A percentile compares a stretch with the other conserved stretches of the same genome.
Conservation (phyloP, 495 filamentous ascomycete species). For the Arthonia radiata region DNA sequence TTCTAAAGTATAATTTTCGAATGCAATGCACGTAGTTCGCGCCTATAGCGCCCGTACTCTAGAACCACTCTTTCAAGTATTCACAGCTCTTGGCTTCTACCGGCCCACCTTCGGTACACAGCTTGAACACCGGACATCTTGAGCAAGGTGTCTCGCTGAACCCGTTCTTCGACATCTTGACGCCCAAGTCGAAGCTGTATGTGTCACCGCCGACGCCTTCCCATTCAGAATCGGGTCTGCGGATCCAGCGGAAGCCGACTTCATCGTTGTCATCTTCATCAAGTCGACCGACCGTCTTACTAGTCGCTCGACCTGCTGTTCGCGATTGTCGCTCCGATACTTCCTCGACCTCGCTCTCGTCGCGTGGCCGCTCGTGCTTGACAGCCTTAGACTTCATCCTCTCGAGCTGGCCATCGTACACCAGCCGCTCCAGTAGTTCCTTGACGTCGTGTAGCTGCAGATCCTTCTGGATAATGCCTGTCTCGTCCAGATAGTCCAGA, state of each 20-base stretch:
- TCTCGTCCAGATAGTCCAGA: conserved; percentile 39
- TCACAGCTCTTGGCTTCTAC: conserved; percentile 76
- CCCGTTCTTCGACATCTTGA: too few species aligned
- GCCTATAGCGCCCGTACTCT: too few species aligned
- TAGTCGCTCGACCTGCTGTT: neutral
- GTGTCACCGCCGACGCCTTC: conserved; percentile 1
- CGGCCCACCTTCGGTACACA: conserved; percentile 70
- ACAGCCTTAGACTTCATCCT: conserved; percentile 6
- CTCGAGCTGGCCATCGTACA: conserved; percentile 58
- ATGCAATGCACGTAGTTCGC: too few species aligned
- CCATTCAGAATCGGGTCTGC: neutral
- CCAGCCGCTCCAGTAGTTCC: conserved; percentile 60
- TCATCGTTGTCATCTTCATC: neutral
- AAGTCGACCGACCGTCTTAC: neutral
- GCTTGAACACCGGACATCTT: conserved; percentile 73
- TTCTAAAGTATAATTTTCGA: too few species aligned
- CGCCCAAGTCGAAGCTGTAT: too few species aligned
- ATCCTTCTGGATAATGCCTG: conserved; percentile 32
- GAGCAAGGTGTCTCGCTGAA: conserved; percentile 81
- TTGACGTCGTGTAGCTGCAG: conserved; percentile 43
- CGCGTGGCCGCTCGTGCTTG: conserved; percentile 6
- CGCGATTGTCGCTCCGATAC: neutral
- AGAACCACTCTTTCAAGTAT: conserved; percentile 69
- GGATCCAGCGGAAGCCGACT: neutral
- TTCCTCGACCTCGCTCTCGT: conserved; percentile 6